phyloP scores from a whole-genome alignment of 2,329 filamentous ascomycete genomes.

The Penicillium sclerotiorum region DNA sequence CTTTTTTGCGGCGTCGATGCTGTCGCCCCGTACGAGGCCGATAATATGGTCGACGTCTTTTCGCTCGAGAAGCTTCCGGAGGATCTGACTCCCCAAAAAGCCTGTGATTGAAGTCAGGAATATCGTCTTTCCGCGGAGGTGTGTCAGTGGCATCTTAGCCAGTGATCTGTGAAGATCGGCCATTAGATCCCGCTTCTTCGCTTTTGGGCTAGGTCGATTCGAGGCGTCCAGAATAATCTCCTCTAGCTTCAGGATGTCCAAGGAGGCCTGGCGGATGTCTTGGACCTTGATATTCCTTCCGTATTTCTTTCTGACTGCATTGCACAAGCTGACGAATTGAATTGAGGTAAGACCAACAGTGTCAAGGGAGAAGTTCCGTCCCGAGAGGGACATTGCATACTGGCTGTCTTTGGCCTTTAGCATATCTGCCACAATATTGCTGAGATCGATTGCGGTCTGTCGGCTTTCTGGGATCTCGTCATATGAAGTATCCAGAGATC shows the following conservation, averaged over 20 bases:
- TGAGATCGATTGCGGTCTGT: constrained; percentile 1
- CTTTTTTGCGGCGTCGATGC: not conserved
- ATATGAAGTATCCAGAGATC: not conserved
- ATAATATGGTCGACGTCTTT: not conserved
- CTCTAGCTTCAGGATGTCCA: not conserved
- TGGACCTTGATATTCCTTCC: not conserved
- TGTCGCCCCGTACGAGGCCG: not conserved
- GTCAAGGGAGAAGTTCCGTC: constrained; percentile 4
- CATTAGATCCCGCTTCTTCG: not conserved
- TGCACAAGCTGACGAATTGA: constrained; percentile 1
- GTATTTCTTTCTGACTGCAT: not conserved
- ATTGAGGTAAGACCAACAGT: constrained; percentile 2
- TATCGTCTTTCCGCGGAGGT: not conserved
- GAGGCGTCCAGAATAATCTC: not conserved
- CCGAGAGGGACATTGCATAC: not conserved
- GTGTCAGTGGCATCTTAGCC: not conserved
- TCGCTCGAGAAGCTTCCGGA: not conserved
- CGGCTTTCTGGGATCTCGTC: not conserved
- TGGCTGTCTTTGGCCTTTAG: not conserved
- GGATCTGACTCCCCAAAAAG: constrained; percentile 6
- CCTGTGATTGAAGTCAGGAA: constrained; percentile 8
- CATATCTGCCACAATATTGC: not conserved
- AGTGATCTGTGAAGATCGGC: not conserved
- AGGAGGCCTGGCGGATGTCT: not conserved
- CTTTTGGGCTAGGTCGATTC: not conserved